A percentile compares a stretch with the other conserved stretches of the same genome.
Conservation (phyloP, 805 yeast species). For the Wickerhamomyces ciferrii region DNA sequence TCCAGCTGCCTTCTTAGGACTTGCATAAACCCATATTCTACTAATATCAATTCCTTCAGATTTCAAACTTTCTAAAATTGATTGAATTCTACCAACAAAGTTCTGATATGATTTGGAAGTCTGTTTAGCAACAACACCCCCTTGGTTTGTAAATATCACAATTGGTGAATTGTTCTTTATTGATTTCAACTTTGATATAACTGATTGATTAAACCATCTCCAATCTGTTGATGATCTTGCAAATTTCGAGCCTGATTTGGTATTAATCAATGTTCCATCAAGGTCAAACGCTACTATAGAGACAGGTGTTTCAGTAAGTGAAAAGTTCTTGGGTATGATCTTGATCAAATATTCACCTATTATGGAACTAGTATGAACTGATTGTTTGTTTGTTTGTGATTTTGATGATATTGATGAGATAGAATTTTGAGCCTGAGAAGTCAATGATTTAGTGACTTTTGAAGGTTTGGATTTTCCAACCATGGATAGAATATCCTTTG, state of each 20-base stretch:
- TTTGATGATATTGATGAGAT: background rate
- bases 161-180: slow-evolving; percentile 22
- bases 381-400: background rate
- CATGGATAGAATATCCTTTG: slow-evolving; percentile 1
- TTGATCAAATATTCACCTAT: slow-evolving; percentile 39
- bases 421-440: background rate
- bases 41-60: slow-evolving; percentile 17
- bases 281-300: slow-evolving; percentile 75
- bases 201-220: slow-evolving; percentile 51
- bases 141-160: slow-evolving; percentile 86
- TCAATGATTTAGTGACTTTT: background rate
- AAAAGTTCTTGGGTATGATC: slow-evolving; percentile 26
- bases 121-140: slow-evolving; percentile 46
- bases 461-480: slow-evolving; percentile 1
- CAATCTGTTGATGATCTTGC: slow-evolving; percentile 65
- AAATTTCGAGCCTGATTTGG: slow-evolving; percentile 59
- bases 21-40: slow-evolving; percentile 50
- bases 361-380: slow-evolving; percentile 25
- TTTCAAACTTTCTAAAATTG: slow-evolving; percentile 27
- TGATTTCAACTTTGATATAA: slow-evolving; percentile 5
- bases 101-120: slow-evolving; percentile 29
- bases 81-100: slow-evolving; percentile 37
- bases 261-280: slow-evolving; percentile 70
- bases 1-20: slow-evolving; percentile 49
- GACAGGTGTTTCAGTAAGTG: slow-evolving; percentile 7